Base-by-base conservation (phyloP, 228 moss, liverwort and hornwort genomes). In the Sphagnum magellanicum region DNA sequence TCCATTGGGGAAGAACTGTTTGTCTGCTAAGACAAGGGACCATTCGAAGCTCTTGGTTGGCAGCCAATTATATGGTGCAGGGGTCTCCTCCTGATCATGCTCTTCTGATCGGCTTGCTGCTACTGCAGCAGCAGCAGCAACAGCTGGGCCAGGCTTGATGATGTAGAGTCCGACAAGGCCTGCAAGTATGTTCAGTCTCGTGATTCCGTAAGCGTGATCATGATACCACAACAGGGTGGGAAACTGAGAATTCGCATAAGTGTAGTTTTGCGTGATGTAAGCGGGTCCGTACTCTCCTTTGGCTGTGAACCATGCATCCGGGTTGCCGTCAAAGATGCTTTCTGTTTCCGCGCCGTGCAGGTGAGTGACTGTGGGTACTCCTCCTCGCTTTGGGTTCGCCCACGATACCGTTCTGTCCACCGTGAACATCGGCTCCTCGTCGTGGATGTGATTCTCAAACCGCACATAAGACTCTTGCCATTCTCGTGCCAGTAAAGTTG, bases 331-430 rank as follows among this genome's bases (percentile, higher is more conserved):
- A 13, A 11, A 89, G 0, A 47, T 8, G 14, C 73, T 78, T 47
- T 63, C 75, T 8, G 61, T 62, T 66, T 88, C 85, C 0, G 61
- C 85, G 5, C 83, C 88, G 32, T 91, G 91, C 0, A 91, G 64
- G 65, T 88, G 91, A 0, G 86, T 80, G 1, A 88, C 84, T 2
- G 82, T 76, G 0, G 91, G 88, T 4, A 91, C 83, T 5, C 91
- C 88, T 4, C 84, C 80, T 10, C 46, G 0, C 3, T 49, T 70
- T 1, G 88, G 86, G 51, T 79, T 81, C 0, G 91, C 91, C 91
- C 87, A 91, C 66, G 49, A 74, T 51, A 91, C 57, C 0, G 73
- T 84, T 4, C 59, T 0, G 15, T 87, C 87, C 5, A 87, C 71
- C 0, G 15, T 65, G 48, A 91, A 74, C 70, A 91, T 74, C 15